Percentiles rank a stretch among this genome's conserved stretches.
Conservation (phyloP, 768 basidiomycete species). For the Cantharellus cinnabarinus region DNA sequence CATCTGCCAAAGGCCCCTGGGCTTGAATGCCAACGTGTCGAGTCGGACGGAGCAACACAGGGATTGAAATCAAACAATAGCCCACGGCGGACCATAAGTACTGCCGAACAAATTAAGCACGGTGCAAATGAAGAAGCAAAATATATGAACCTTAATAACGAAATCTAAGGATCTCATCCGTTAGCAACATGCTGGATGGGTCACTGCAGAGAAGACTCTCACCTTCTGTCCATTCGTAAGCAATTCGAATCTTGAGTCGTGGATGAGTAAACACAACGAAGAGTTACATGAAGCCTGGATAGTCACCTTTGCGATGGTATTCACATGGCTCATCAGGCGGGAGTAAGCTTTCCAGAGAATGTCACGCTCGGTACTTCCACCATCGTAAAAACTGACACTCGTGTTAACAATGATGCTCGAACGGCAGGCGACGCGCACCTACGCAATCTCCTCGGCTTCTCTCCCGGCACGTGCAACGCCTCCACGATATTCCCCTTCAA, state of each 20-base stretch:
- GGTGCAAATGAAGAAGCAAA: background rate
- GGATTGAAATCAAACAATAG: conserved; percentile 79
- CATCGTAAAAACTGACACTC: conserved; percentile 63
- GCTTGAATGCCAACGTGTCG: conserved; percentile 17
- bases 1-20: background rate
- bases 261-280: background rate
- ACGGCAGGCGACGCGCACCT: conserved; percentile 15
- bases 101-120: conserved; percentile 1
- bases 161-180: conserved; percentile 30
- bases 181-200: background rate
- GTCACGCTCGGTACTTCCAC: conserved; percentile 60
- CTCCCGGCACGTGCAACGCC: conserved; percentile 72
- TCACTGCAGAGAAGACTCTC: background rate
- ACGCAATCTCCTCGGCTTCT: conserved; percentile 88
- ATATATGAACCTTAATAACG: conserved; percentile 43
- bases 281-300: background rate
- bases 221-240: conserved; percentile 77
- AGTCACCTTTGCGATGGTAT: conserved; percentile 50
- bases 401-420: background rate
- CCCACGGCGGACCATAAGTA: conserved; percentile 90
- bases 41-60: conserved; percentile 51
- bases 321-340: conserved; percentile 68
- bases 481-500: conserved; percentile 82
- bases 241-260: conserved; percentile 56
- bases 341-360: conserved; percentile 65